phyloP scores from a whole-genome alignment of 495 filamentous ascomycete species.

The Chaetomium cochliodes region DNA sequence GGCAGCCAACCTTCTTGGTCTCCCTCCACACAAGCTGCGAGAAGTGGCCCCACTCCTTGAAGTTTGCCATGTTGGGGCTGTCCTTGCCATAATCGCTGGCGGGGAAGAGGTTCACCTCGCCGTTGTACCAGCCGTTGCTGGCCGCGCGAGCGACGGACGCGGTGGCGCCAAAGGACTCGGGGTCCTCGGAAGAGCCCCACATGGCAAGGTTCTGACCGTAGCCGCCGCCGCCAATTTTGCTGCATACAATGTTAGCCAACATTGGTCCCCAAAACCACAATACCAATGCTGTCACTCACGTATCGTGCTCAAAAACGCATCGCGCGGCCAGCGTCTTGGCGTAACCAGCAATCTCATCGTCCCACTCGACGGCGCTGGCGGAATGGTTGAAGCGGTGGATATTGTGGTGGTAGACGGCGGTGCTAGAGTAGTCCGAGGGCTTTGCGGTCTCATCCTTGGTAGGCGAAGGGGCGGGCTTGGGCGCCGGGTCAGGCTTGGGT shows the following conservation, averaged over 20 bases:
- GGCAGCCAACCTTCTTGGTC: constrained; percentile 72
- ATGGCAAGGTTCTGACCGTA: constrained; percentile 86
- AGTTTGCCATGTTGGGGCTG: constrained; percentile 57
- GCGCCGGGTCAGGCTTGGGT: no score
- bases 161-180: constrained; percentile 32
- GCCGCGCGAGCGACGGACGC: constrained; percentile 61
- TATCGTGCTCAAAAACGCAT: constrained; percentile 74
- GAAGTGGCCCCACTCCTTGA: constrained; percentile 79
- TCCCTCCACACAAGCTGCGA: constrained; percentile 85
- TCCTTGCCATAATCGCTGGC: constrained; percentile 40
- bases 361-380: constrained; percentile 61
- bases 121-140: constrained; percentile 81
- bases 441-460: constrained; percentile 19
- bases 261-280: background rate
- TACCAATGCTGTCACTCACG: constrained; percentile 54
- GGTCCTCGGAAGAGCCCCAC: constrained; percentile 37
- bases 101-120: constrained; percentile 56
- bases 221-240: constrained; percentile 54
- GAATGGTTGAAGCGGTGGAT: constrained; percentile 82
- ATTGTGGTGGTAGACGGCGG: constrained; percentile 73
- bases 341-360: constrained; percentile 57
- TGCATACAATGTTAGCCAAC: constrained; percentile 26
- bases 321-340: constrained; percentile 50
- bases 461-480: constrained; percentile 24
- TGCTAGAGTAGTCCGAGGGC: constrained; percentile 35